A percentile compares a stretch with the other conserved stretches of the same genome.
Evolutionary conservation across 75 land plant species (phyloP).

Genomic region (Cryptomeria japonica): DNA sequence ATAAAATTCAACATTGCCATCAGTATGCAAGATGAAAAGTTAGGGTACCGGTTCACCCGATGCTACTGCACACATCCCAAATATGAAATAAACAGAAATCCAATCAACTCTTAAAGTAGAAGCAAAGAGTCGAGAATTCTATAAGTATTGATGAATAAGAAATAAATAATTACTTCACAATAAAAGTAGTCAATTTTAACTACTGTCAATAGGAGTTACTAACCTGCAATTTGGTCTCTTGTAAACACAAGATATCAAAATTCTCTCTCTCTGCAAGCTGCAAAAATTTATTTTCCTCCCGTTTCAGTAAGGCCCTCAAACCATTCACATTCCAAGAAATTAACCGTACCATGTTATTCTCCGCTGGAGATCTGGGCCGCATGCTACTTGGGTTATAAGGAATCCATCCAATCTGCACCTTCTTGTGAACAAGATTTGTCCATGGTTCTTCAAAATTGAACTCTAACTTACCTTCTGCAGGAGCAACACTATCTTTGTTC

Average conservation of each 20-base stretch:
- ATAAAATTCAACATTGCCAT: constrained; percentile 3
- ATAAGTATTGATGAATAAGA: not conserved
- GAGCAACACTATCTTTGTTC: not conserved
- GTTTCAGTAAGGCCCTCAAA: constrained; percentile 74
- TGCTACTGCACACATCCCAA: not conserved
- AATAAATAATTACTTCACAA: not conserved
- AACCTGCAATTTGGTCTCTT: constrained; percentile 95
- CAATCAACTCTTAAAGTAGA: not conserved
- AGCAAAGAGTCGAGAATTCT: not conserved
- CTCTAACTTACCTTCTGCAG: not conserved
- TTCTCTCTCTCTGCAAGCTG: constrained; percentile 71
- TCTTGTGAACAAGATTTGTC: constrained; percentile 83
- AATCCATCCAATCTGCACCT: constrained; percentile 73
- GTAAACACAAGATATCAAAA: constrained; percentile 90
- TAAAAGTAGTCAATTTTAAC: not conserved
- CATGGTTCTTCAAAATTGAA: constrained; percentile 56
- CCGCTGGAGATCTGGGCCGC: constrained; percentile 50
- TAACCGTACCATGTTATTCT: constrained; percentile 51
- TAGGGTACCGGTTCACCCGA: not conserved
- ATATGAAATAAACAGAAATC: not conserved
- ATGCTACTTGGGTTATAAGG: constrained; percentile 80
- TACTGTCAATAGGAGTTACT: not conserved
- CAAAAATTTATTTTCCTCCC: constrained; percentile 41
- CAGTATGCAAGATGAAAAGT: not conserved
- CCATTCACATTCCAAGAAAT: constrained; percentile 99